phyloP scores from a whole-genome alignment of 306 rosid species.

The Clitoria ternatea region DNA sequence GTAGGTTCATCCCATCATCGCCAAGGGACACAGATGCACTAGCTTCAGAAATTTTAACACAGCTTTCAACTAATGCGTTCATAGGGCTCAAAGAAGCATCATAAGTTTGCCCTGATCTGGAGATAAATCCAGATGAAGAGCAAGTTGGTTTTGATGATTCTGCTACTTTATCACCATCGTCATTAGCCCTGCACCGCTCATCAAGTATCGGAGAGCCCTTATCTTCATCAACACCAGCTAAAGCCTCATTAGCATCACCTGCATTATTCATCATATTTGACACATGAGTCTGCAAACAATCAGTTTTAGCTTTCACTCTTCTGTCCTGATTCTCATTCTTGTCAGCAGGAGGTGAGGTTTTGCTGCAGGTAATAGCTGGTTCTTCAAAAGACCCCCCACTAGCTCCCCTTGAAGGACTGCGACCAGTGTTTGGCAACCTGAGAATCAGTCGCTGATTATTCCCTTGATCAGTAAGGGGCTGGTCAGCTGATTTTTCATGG shows the following conservation, averaged over 20 bases:
- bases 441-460: constrained; percentile 58
- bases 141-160: constrained; percentile 45
- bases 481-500: constrained; percentile 60
- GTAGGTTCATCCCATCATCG: constrained; percentile 88
- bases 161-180: constrained; percentile 37
- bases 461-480: constrained; percentile 43
- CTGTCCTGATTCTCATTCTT: constrained; percentile 56
- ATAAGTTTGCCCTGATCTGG: constrained; percentile 47
- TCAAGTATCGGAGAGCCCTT: constrained; percentile 47
- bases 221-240: constrained; percentile 47
- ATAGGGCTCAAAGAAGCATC: constrained; percentile 78
- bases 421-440: constrained; percentile 60
- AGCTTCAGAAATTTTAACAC: constrained; percentile 69
- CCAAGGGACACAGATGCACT: constrained; percentile 48
- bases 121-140: constrained; percentile 44
- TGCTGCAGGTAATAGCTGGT: constrained; percentile 38
- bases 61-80: constrained; percentile 79
- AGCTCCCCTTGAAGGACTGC: constrained; percentile 66
- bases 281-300: constrained; percentile 38
- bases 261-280: constrained; percentile 48
- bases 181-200: constrained; percentile 40
- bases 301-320: constrained; percentile 46
- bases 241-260: constrained; percentile 45
- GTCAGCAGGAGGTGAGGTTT: constrained; percentile 65
- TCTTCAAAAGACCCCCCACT: constrained; percentile 64